Conservation (phyloP, 2,329 filamentous ascomycete genomes). For the Calonectria multiphialidica region DNA sequence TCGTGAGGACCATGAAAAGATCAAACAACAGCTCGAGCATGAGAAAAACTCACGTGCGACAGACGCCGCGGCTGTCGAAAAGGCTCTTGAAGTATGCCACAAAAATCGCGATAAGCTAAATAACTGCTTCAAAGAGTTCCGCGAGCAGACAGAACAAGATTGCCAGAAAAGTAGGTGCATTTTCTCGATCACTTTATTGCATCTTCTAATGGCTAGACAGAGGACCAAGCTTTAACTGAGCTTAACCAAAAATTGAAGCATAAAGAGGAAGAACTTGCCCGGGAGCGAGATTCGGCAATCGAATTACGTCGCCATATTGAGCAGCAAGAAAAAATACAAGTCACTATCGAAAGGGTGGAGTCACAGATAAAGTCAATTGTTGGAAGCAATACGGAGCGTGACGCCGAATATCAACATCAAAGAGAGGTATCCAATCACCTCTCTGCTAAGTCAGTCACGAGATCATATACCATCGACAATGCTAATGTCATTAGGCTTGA, state of each 20-base stretch:
- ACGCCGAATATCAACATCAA: slow-evolving; percentile 8
- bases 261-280: slow-evolving; percentile 33
- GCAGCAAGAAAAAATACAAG: slow-evolving; percentile 22
- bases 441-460: slow-evolving; percentile 33
- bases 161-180: slow-evolving; percentile 37
- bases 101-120: slow-evolving; percentile 49
- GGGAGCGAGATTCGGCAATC: slow-evolving; percentile 9
- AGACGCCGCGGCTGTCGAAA: slow-evolving; percentile 39
- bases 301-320: slow-evolving; percentile 30
- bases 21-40: slow-evolving; percentile 49
- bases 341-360: slow-evolving; percentile 27
- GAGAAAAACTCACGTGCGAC: slow-evolving; percentile 43
- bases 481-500: slow-evolving; percentile 31
- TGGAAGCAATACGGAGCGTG: slow-evolving; percentile 15
- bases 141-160: slow-evolving; percentile 36
- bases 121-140: slow-evolving; percentile 45
- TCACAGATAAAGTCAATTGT: slow-evolving; percentile 36
- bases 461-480: not conserved
- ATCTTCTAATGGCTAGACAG: slow-evolving; percentile 31
- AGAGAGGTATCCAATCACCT: slow-evolving; percentile 20
- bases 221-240: slow-evolving; percentile 39
- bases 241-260: slow-evolving; percentile 35
- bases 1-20: slow-evolving; percentile 48
- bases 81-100: slow-evolving; percentile 43
- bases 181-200: too few species aligned